A percentile compares a stretch with the other conserved stretches of the same genome.
phyloP scores from a whole-genome alignment of 495 filamentous ascomycete genomes.

The Tuber magnatum region DNA sequence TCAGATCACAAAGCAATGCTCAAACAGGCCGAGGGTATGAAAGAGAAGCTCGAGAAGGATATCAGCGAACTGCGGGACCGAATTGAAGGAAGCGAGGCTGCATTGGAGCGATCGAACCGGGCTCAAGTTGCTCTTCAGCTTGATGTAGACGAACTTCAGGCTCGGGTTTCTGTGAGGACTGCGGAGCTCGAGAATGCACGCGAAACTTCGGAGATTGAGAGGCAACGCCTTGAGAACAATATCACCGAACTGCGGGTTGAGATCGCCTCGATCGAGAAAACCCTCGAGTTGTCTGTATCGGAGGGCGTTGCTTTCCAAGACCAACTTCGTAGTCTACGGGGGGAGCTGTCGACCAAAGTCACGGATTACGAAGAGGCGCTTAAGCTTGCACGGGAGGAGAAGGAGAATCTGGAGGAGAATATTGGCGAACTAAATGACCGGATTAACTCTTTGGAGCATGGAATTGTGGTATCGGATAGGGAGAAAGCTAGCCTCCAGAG shows the following conservation, averaged over 20 bases:
- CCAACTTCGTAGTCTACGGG: background rate
- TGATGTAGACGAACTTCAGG: slow-evolving; percentile 6
- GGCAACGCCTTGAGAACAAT: slow-evolving; percentile 5
- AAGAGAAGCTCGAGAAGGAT: background rate
- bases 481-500: slow-evolving; percentile 18
- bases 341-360: slow-evolving; percentile 5
- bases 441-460: slow-evolving; percentile 18
- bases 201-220: slow-evolving; percentile 7
- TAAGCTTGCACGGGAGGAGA: slow-evolving; percentile 23
- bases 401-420: slow-evolving; percentile 14
- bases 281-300: slow-evolving; percentile 6
- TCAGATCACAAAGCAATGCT: background rate
- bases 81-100: background rate
- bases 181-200: slow-evolving; percentile 11
- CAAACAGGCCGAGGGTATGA: background rate
- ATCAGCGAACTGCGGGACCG: background rate
- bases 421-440: slow-evolving; percentile 17
- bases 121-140: background rate
- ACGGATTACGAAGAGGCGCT: slow-evolving; percentile 12
- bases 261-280: background rate
- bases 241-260: background rate
- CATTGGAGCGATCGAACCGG: background rate
- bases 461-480: slow-evolving; percentile 8
- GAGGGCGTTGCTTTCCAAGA: background rate
- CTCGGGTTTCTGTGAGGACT: slow-evolving; percentile 11